These are phyloP conservation scores for Ceratocystis harringtonii DNA, from an alignment of 2,329 filamentous ascomycete species.

Conservation along the genomic window DNA sequence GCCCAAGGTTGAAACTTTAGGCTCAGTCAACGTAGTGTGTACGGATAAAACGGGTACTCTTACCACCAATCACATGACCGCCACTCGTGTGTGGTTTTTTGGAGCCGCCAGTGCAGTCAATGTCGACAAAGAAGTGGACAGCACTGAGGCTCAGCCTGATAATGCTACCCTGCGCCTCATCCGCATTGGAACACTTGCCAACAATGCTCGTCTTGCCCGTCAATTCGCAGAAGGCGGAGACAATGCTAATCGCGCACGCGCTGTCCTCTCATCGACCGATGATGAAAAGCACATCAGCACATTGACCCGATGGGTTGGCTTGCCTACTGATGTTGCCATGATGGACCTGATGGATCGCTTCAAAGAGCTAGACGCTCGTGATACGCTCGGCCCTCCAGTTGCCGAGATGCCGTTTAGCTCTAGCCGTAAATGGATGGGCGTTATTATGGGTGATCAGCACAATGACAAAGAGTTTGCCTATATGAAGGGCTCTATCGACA, in stretches of 20 bases:
- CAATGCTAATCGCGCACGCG: constrained; percentile 30
- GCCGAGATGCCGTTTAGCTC: constrained; percentile 92
- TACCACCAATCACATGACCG: constrained; percentile 97
- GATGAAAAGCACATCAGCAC: constrained; percentile 33
- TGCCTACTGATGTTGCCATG: constrained; percentile 95
- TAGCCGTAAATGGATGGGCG: constrained; percentile 98
- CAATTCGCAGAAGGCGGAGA: constrained; percentile 56
- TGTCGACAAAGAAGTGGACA: constrained; percentile 40
- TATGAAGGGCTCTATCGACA: constrained; percentile 88
- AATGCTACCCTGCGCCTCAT: constrained; percentile 66
- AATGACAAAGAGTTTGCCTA: constrained; percentile 69
- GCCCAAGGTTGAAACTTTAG: constrained; percentile 92
- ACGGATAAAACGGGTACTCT: constrained; percentile 96
- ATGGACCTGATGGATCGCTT: constrained; percentile 83
- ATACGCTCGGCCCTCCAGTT: constrained; percentile 66
- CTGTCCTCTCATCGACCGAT: constrained; percentile 74
- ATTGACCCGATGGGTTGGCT: constrained; percentile 81
- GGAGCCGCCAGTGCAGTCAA: constrained; percentile 43
- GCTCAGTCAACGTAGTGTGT: constrained; percentile 98
- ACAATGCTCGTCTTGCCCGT: constrained; percentile 72
- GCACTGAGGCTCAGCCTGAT: constrained; percentile 45
- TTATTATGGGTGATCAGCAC: constrained; percentile 53
- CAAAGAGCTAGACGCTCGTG: constrained; percentile 79
- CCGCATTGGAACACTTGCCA: constrained; percentile 89
- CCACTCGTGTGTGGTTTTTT: constrained; percentile 92